A percentile compares a stretch with the other conserved stretches of the same genome.
phyloP scores from a whole-genome alignment of 176 grass and related monocot genomes.

The sorghum (Sorghum bicolor) region Sorghum_bicolor_NCBIv3 NC_012879.2:55989501-55990000 shows the following conservation, averaged over 20 bases:
- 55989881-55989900: too few species aligned
- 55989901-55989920: neutral
- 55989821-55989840: neutral
- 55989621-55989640: neutral
- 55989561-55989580: neutral
- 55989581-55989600: neutral
- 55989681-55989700: neutral
- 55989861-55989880: neutral
- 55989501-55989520: neutral
- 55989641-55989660: neutral
- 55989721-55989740: neutral
- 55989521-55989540: neutral
- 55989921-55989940: neutral
- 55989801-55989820: neutral
- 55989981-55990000: neutral
- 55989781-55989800: too few species aligned
- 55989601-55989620: neutral
- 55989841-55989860: neutral
- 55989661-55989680: too few species aligned
- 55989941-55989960: neutral
- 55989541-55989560: neutral
- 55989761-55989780: neutral
- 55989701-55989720: neutral
- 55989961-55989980: neutral
- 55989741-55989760: neutral